Evolutionary conservation across 2,329 filamentous ascomycete genomes (phyloP).

Genomic region (Colletotrichum horii): DNA sequence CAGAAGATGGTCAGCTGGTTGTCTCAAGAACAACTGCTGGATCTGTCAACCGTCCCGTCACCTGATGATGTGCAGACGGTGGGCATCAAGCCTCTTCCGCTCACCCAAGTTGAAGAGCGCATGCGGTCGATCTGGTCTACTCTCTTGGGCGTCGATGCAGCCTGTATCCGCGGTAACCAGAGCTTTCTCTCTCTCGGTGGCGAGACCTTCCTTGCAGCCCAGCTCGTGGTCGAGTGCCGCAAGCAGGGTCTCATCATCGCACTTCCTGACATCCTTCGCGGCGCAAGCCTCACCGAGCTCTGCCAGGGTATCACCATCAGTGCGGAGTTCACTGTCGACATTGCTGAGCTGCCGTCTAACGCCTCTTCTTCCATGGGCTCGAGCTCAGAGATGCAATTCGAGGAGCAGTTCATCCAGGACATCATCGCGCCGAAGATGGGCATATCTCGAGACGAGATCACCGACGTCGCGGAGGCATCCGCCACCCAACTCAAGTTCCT

Average conservation of each 20-base stretch:
- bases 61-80: constrained; percentile 38
- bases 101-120: constrained; percentile 51
- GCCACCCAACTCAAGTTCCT: constrained; percentile 52
- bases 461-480: constrained; percentile 54
- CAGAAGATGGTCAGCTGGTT: constrained; percentile 48
- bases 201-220: constrained; percentile 47
- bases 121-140: constrained; percentile 55
- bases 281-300: constrained; percentile 48
- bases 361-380: background rate
- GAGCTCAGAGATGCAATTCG: constrained; percentile 16
- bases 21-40: constrained; percentile 47
- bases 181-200: constrained; percentile 54
- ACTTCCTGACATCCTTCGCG: constrained; percentile 46
- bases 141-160: constrained; percentile 43
- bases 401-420: constrained; percentile 43
- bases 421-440: constrained; percentile 48
- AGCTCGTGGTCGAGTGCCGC: constrained; percentile 50
- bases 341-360: background rate
- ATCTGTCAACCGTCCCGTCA: constrained; percentile 42
- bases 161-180: constrained; percentile 44
- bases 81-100: constrained; percentile 49
- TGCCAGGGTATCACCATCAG: constrained; percentile 38
- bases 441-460: constrained; percentile 45
- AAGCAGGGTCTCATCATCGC: constrained; percentile 44
- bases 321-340: constrained; percentile 8